phyloP scores from a whole-genome alignment of 148 eudicot genomes.

The Vaccinium darrowii region DNA sequence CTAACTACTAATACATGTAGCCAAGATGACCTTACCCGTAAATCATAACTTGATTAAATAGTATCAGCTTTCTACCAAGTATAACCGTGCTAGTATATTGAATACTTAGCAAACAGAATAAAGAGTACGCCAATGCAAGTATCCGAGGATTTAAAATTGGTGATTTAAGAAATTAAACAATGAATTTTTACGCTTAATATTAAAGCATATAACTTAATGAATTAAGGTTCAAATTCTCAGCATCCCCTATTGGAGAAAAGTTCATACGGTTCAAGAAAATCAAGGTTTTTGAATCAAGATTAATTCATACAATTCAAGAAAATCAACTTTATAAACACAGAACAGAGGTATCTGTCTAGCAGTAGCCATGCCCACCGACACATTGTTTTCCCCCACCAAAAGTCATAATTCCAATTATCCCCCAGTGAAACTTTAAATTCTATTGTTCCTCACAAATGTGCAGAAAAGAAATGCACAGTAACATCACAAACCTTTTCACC shows the following conservation, averaged over 20 bases:
- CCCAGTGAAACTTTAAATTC: neutral
- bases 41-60: neutral
- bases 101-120: neutral
- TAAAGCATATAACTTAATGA: neutral
- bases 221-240: neutral
- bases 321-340: neutral
- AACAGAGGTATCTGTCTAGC: neutral
- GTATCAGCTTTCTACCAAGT: neutral
- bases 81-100: neutral
- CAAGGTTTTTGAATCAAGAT: neutral
- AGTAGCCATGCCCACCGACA: neutral
- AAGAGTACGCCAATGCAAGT: neutral
- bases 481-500: conserved; percentile 23
- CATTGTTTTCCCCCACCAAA: neutral
- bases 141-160: neutral
- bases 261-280: neutral
- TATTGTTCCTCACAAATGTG: neutral
- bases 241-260: neutral
- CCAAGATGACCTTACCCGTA: neutral
- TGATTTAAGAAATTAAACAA: neutral
- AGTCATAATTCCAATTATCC: neutral
- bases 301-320: neutral
- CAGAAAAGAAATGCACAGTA: neutral
- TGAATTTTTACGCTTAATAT: neutral
- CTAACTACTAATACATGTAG: neutral